These are phyloP conservation scores for Talaromyces stipitatus DNA, from an alignment of 495 filamentous ascomycete genomes.

Conservation along the genomic window DNA sequence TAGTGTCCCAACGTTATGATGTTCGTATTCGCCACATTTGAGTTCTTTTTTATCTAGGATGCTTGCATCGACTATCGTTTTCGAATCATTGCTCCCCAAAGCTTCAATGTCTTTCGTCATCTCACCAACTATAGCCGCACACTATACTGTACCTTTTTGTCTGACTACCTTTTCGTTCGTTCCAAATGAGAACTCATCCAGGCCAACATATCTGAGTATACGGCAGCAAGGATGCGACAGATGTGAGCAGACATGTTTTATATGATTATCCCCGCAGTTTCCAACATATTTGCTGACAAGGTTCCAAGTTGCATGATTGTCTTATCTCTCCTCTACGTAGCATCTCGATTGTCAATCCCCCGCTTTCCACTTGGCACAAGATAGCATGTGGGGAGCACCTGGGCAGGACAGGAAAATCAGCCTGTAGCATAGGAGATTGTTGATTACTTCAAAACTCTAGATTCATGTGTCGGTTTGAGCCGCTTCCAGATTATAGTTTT, in stretches of 20 bases:
- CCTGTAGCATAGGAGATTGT: no score
- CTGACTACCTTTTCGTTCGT: background rate
- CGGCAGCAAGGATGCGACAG: background rate
- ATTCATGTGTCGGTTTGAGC: no score
- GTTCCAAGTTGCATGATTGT: background rate
- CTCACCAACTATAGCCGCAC: background rate
- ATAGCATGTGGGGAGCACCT: background rate
- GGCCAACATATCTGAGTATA: background rate
- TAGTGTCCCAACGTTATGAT: background rate
- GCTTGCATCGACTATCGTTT: background rate
- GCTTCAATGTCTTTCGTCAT: conserved; percentile 1
- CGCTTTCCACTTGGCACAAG: background rate
- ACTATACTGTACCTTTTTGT: background rate
- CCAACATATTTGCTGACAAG: no score
- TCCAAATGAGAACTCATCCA: background rate
- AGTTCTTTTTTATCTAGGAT: background rate
- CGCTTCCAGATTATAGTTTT: no score
- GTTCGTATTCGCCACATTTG: background rate
- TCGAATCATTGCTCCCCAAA: background rate
- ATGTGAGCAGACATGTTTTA: no score
- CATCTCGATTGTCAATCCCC: background rate
- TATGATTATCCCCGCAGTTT: background rate
- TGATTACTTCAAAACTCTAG: no score
- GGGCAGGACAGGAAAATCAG: no score
- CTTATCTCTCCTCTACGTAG: background rate